Conservation (phyloP, 1,284 basidiomycete genomes). For the Golubevia pallescens region DNA sequence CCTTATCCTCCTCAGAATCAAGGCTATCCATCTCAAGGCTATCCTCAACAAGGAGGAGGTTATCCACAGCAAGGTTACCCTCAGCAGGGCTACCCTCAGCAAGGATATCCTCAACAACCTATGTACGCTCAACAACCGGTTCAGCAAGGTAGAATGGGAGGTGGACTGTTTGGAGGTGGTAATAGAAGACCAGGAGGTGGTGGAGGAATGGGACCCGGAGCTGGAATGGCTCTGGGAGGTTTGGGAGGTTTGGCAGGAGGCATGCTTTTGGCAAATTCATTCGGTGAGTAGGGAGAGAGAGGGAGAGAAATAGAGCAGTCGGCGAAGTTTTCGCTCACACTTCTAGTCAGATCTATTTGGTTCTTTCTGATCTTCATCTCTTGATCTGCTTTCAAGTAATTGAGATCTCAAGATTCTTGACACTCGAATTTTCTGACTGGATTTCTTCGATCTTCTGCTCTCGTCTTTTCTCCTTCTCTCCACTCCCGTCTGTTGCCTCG, state of each 20-base stretch:
- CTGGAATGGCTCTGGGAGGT: constrained; percentile 1
- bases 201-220: constrained; percentile 3
- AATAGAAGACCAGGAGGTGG: background rate
- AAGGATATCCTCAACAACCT: background rate
- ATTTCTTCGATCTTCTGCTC: no score
- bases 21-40: no score
- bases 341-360: no score
- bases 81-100: background rate
- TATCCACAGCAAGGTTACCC: background rate
- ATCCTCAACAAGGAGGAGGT: background rate
- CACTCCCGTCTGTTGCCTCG: background rate
- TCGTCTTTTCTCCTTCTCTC: background rate
- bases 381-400: no score
- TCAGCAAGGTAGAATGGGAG: constrained; percentile 3
- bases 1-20: constrained; percentile 1
- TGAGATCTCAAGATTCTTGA: no score
- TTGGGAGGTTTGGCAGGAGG: background rate
- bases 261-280: background rate
- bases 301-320: background rate
- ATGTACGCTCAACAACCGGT: background rate
- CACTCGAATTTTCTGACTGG: no score
- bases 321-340: no score
- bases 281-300: background rate
- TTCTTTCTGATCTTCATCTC: no score
- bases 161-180: background rate